Evolutionary conservation across 208 protist genomes (phyloP), one percentile per base, ranked within the genome.

Genomic region (Leishmania gerbilli): DNA sequence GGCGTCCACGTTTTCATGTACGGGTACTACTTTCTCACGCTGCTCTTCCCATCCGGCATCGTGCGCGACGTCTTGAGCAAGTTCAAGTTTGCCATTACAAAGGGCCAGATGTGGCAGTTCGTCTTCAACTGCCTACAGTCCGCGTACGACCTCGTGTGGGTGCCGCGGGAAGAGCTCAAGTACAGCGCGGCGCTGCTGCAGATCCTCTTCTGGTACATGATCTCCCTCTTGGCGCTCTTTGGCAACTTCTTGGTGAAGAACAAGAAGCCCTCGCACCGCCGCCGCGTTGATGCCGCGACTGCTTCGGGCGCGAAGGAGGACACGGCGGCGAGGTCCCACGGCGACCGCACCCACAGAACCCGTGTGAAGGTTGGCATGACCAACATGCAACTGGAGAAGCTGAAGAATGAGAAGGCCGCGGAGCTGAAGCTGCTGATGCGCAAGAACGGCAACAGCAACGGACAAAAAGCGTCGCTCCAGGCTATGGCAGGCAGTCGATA

Each of bases 1-100:
- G 82, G 82, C 45, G 79, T 96, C n/a, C 93, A 95, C 77, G 90
- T 96, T 27, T 79, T 94, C 72, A 96, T 96, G 93, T 96, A 95
- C 85, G 86, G 87, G 58, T 95, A 96, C 89, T 95, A 96, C 83
- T 95, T 96, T 65, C 71, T 92, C 31, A 94, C 92, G 7, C 79
- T 92, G 27, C 62, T 94, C 1, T 95, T 95, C 71, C 84, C 86
- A 19, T 81, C 82, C 3, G 92, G 92, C 40, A 42, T 60, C 31
- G 72, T 95, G 42, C 92, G 92, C 62, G 82, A 85, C 64, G 80
- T 91, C 60, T 81, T 95, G 60, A 90, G 86, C 84, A 87, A 84
- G 64, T 91, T 93, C 76, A 95, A 95, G 83, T 95, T 95, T 80
- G 74, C 92, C 79, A 95, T 95, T 79, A 95, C 91, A 31, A 93